Evolutionary conservation across 1,139 yeast genomes (phyloP).

Genomic region (Taiozyma onychis): DNA sequence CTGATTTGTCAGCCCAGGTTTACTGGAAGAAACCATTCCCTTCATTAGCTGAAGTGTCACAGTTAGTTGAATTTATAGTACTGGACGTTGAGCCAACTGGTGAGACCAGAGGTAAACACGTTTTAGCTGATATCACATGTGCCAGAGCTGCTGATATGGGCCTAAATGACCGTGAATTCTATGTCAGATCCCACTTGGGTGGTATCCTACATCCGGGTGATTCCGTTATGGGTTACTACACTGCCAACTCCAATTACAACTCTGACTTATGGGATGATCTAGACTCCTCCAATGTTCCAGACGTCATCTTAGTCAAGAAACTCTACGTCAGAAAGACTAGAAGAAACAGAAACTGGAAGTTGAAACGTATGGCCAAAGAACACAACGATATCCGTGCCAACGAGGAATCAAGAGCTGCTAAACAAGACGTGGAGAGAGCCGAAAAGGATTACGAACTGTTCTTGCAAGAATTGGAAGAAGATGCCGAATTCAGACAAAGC

Average conservation of each 20-base stretch:
- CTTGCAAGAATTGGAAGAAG: slow-evolving; percentile 97
- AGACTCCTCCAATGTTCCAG: slow-evolving; percentile 61
- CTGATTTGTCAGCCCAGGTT: slow-evolving; percentile 69
- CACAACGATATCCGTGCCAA: slow-evolving; percentile 81
- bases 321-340: slow-evolving; percentile 75
- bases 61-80: slow-evolving; percentile 82
- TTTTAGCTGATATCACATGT: slow-evolving; percentile 84
- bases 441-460: slow-evolving; percentile 94
- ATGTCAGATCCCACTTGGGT: slow-evolving; percentile 86
- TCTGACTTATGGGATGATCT: slow-evolving; percentile 75
- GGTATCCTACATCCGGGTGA: slow-evolving; percentile 95
- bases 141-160: slow-evolving; percentile 87
- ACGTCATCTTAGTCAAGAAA: slow-evolving; percentile 89
- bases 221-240: slow-evolving; percentile 83
- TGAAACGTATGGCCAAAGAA: slow-evolving; percentile 97
- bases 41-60: slow-evolving; percentile 70
- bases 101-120: slow-evolving; percentile 69
- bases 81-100: slow-evolving; percentile 95
- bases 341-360: slow-evolving; percentile 88
- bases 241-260: slow-evolving; percentile 81
- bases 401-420: slow-evolving; percentile 72
- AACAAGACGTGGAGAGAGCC: slow-evolving; percentile 85
- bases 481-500: slow-evolving; percentile 86
- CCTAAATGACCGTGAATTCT: slow-evolving; percentile 71
- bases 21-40: slow-evolving; percentile 88